phyloP scores from a whole-genome alignment of 257 asterid genomes.

The Coffea eugenioides region DNA sequence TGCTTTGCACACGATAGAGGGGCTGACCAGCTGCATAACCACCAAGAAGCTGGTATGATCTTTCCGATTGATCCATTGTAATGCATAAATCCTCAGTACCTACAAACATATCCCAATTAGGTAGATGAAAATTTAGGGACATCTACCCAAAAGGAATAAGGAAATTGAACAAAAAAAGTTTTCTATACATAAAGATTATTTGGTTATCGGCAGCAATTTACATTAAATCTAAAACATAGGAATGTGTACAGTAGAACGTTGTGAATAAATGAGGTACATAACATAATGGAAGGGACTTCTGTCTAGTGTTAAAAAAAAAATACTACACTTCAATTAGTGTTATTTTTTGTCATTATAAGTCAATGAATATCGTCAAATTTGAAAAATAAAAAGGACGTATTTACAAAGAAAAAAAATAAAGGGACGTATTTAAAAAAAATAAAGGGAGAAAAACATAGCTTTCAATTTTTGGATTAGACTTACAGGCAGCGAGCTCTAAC shows the following conservation, averaged over 20 bases:
- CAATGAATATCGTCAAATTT: neutral
- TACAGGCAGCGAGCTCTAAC: conserved; percentile 80
- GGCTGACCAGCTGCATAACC: conserved; percentile 73
- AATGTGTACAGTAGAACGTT: neutral
- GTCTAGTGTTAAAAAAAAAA: no score
- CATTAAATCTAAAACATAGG: neutral
- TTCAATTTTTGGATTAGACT: conserved; percentile 21
- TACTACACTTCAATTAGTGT: no score
- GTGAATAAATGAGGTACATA: no score
- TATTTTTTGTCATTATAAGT: no score
- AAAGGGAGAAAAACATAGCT: neutral
- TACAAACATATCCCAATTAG: conserved; percentile 15
- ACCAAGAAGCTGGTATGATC: conserved; percentile 87
- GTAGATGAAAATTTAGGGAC: neutral
- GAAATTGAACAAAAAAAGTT: neutral
- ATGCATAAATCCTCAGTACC: conserved; percentile 68
- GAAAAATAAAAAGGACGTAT: no score
- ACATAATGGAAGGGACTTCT: no score
- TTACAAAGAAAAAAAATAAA: neutral
- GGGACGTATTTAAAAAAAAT: neutral
- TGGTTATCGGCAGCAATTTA: neutral
- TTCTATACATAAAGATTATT: neutral
- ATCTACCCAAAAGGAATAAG: neutral
- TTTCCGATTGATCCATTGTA: conserved; percentile 75
- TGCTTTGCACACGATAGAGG: conserved; percentile 48